phyloP scores from a whole-genome alignment of 371 early-diverging fungal species.

The Entomophthora muscae region DNA sequence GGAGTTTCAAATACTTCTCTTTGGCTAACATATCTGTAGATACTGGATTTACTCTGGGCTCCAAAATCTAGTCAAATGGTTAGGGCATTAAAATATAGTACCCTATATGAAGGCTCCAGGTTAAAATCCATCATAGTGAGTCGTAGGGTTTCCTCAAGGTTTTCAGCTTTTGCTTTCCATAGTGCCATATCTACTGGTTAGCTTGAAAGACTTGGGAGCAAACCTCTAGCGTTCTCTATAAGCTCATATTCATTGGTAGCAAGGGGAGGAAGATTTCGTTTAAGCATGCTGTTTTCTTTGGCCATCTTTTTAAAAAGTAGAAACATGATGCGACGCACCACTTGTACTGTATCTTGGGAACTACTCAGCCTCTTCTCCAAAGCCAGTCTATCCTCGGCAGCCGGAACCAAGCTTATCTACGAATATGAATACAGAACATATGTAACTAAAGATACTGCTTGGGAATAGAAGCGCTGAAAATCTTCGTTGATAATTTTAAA shows the following conservation, averaged over 20 bases:
- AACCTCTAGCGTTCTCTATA: not conserved
- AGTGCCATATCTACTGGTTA: not conserved
- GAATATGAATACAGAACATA: too few relatives aligned
- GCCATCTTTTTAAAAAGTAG: not conserved
- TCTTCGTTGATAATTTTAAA: not conserved
- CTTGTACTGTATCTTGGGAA: not conserved
- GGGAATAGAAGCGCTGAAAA: not conserved
- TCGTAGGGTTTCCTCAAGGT: not conserved
- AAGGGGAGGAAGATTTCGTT: not conserved
- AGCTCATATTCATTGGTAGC: not conserved
- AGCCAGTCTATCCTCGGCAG: not conserved
- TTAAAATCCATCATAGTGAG: not conserved
- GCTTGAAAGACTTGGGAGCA: not conserved
- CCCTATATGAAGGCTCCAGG: not conserved
- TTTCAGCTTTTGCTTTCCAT: not conserved
- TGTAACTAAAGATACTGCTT: not conserved
- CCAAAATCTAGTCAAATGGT: not conserved
- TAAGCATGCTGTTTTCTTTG: not conserved
- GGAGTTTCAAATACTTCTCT: not conserved
- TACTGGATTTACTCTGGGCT: not conserved
- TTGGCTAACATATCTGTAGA: not conserved
- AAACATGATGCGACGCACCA: not conserved
- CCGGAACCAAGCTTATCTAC: not conserved
- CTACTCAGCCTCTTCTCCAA: not conserved
- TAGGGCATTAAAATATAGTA: not conserved